Evolutionary conservation across 176 grass and related monocot genomes (phyloP), one percentile per base, ranked within the genome.

Genomic region (Oryza brachyantha): DNA sequence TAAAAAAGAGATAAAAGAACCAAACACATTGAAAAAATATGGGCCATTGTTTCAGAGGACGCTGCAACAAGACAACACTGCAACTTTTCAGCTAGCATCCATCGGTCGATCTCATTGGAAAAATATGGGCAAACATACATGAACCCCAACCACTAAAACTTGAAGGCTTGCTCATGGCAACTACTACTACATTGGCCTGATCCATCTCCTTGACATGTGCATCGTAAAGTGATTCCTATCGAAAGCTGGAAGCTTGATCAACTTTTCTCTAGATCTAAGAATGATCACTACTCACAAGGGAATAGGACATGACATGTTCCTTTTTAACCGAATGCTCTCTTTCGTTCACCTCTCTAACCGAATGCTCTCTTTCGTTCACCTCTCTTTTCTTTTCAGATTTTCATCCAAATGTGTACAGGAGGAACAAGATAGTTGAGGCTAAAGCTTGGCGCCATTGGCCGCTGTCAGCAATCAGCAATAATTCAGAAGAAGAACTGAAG

Each of bases 201-300:
- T 52, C 65, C 62, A 45, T 64, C 73, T 69, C 45, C 29, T 81
- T 87, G 80, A 65, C 76, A 84, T 86, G 78, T 81, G 71, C 62
- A 32, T 52, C 31, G 75, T 60, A 80, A 84, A 75, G 68, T 69
- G 64, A 14, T 57, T 79, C 58, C 52, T 10, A 57, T 24, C 17
- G 59, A 79, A 85, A 80, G 86, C 38, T 74, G 75, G 57, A 19
- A 45, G 61, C 36, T 70, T 74, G 17, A 52, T n/a, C 48, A 60
- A 24, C 69, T 79, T 84, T 88, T 79, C 61, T n/a, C 48, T 62
- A 62, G 80, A 88, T 84, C 80, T 84, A 84, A 79, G 68, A 83
- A 79, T 40, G 75, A 75, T 72, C 68, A 36, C 64, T 40, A 31
- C 10, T 77, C 73, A 77, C 82, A 70, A 62, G 74, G 57, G 58